Evolutionary conservation across 163 green algal genomes (phyloP), one percentile per base, ranked within the genome.

Genomic region (Chlamydomonas reinhardtii): DNA sequence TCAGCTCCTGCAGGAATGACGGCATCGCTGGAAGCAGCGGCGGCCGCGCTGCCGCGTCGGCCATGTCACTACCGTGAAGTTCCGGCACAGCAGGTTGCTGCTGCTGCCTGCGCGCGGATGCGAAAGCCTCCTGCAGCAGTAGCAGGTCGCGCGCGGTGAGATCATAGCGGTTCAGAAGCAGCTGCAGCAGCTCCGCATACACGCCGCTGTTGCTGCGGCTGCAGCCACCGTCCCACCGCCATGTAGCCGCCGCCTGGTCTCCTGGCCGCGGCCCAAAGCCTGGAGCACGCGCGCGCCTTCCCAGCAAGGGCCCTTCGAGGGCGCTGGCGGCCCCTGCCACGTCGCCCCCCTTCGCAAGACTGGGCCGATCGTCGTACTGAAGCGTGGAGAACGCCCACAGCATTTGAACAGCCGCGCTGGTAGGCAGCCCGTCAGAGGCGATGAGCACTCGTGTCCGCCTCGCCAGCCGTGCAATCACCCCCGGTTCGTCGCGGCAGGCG

Each of bases 101-200:
- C 20, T n/a, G 66, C 17, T 32, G 78, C 68, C 25, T 11, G 2
- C n/a, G 74, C 32, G 31, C 24, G 54, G 31, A 15, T 74, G 15
- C 1, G 25, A 86, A 12, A 6, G 32, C 81, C 71, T 86, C 81
- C 71, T 86, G 81, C 27, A 86, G 71, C 56, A 79, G 71, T 37
- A 86, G 56, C 37, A 86, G 39, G 20, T 86, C 81, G 29, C 71
- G 56, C 35, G 71, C 81, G 2, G 27, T 11, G 22, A 74, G 15
- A 37, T 79, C 71, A 71, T 81, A 86, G 34, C 71, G 81, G 11
- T 66, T 16, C 29, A 62, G 27, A 37, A 86, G 35, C 70, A 81
- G 69, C 81, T 43, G 52, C 81, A 86, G 19, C 70, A 86, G 70
- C 56, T 37, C n/a, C 37, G 52, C 62, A 52, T 85, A 85, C 69